A percentile compares a stretch with the other conserved stretches of the same genome.
phyloP scores from a whole-genome alignment of 495 filamentous ascomycete species.

The Hypoxylon cercidicola region DNA sequence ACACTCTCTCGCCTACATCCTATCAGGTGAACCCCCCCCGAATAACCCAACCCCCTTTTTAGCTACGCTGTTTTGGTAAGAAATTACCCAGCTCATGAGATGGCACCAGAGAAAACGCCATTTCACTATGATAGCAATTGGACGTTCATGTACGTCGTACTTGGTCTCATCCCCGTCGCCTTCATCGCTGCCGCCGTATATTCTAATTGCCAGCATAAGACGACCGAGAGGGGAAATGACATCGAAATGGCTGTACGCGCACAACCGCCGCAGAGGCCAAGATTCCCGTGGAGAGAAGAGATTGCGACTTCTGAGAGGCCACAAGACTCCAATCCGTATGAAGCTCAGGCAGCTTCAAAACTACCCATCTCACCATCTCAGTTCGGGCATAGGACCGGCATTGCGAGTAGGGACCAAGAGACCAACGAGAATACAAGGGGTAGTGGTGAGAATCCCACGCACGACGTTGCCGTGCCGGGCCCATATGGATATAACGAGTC shows the following conservation, averaged over 20 bases:
- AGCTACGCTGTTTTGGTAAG: no score
- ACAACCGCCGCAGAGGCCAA: neutral
- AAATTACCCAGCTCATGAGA: neutral
- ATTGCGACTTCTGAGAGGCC: conserved; percentile 1
- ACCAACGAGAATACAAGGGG: neutral
- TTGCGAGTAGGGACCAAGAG: neutral
- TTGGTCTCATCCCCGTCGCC: conserved; percentile 24
- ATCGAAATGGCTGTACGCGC: conserved; percentile 17
- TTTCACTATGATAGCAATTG: conserved; percentile 36
- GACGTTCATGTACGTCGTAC: conserved; percentile 36
- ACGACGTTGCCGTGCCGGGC: neutral
- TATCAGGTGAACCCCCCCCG: no score
- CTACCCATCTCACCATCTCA: neutral
- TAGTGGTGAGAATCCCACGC: neutral
- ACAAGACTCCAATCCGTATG: neutral
- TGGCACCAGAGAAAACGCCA: neutral
- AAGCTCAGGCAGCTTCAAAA: neutral
- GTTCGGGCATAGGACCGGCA: neutral
- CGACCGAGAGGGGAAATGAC: conserved; percentile 2
- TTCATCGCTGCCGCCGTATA: conserved; percentile 14
- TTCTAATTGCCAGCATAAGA: conserved; percentile 42
- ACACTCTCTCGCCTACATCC: neutral
- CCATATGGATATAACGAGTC: no score
- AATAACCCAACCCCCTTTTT: no score
- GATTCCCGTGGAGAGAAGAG: conserved; percentile 17